Base-by-base conservation (phyloP, 306 rosid genomes). In the Corylus americana region DNA sequence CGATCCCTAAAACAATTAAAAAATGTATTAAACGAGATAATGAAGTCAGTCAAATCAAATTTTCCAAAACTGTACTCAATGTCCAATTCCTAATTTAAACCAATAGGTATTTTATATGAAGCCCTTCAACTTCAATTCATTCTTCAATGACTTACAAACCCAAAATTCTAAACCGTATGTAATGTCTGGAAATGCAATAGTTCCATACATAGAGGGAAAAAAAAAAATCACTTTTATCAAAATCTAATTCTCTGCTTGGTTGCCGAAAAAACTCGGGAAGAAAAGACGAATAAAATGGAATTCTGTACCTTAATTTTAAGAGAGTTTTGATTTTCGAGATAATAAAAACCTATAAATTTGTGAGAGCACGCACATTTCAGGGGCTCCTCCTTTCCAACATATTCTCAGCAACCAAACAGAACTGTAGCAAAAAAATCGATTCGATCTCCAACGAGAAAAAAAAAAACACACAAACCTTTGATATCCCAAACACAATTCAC, bases 1-100 rank as follows among this genome's bases (percentile, higher is more conserved):
- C 77, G 74, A 54, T 79, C 87, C 92, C 89, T 87, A 75, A 27
- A 80, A 83, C 47, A 68, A 17, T 3, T 5, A 16, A 76, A 10
- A 76, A 67, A 79, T 29, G 27, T 8, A 77, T 45, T 47, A 72
- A 83, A 18, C 50, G 14, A 70, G 27, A 81, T 25, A 86, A 79
- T 18, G 25, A 17, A 16, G 44, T 53, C 7, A 58, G 8, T 42
- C 17, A 68, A 67, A 37, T 37, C 13, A 18, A 67, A n/a, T 68
- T n/a, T 10, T 13, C 31, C 10, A 39, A 42, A 68, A 39, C 3
- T 9, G 12, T n/a, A 39, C 51, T 17, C 25, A n/a, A 18, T 14
- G 29, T 68, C 14, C 8, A 42, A 68, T 39, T 68, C 25, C 50
- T 42, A 42, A 42, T 1, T 68, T 8, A 68, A 9, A 42, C 50